Conservation (phyloP, 495 filamentous ascomycete genomes). For the Stereocaulon alpinum region DNA sequence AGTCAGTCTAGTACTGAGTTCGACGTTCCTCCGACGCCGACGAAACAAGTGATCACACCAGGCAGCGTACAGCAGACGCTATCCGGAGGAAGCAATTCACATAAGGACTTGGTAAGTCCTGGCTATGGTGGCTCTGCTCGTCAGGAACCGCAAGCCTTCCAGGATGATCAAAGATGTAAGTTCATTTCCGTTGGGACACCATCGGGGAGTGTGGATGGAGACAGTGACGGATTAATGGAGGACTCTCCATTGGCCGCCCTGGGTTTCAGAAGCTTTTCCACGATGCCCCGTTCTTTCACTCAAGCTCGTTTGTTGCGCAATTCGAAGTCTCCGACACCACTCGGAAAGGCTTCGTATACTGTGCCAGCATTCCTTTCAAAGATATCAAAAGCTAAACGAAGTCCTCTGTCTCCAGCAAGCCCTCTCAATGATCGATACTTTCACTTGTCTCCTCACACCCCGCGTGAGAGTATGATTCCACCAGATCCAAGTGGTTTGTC, state of each 20-base stretch:
- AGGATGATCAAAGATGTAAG: constrained; percentile 27
- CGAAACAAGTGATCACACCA: constrained; percentile 55
- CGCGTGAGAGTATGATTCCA: constrained; percentile 59
- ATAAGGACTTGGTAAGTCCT: constrained; percentile 1
- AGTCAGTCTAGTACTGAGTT: constrained; percentile 55
- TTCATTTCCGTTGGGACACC: constrained; percentile 22
- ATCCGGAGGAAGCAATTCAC: constrained; percentile 6
- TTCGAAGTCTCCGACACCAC: constrained; percentile 28
- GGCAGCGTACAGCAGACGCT: constrained; percentile 19
- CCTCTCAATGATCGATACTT: constrained; percentile 41
- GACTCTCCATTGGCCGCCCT: constrained; percentile 32
- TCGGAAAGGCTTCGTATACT: constrained; percentile 27
- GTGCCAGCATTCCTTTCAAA: constrained; percentile 23
- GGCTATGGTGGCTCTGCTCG: constrained; percentile 5
- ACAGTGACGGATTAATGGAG: constrained; percentile 25
- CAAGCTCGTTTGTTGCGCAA: constrained; percentile 29
- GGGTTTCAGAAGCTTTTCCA: constrained; percentile 20
- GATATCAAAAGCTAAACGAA: constrained; percentile 36
- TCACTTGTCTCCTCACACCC: constrained; percentile 63
- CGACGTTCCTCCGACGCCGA: constrained; percentile 84
- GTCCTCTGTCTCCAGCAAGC: constrained; percentile 37
- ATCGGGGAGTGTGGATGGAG: constrained; percentile 19
- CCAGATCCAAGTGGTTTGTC: constrained; percentile 76
- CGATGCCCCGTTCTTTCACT: constrained; percentile 28
- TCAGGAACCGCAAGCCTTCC: constrained; percentile 1